Evolutionary conservation across 805 yeast species (phyloP).

Genomic region (Metschnikowia peoriensis): DNA sequence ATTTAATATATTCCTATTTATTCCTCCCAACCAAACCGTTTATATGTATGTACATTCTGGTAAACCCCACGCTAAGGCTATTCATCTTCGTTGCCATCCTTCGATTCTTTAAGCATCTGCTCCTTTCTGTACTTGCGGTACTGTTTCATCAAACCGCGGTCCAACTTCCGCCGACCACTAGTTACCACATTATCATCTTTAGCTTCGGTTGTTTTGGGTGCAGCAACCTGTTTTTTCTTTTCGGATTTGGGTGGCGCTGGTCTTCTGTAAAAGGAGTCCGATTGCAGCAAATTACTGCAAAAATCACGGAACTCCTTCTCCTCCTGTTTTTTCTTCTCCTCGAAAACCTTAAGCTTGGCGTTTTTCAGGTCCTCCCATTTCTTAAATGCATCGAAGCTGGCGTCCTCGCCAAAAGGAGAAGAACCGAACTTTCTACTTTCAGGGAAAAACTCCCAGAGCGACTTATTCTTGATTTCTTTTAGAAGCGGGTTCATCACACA

Average conservation of each 20-base stretch:
- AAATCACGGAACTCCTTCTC: constrained; percentile 24
- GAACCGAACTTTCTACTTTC: constrained; percentile 32
- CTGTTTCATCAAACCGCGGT: constrained; percentile 33
- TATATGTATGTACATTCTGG: neutral
- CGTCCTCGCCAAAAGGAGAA: constrained; percentile 33
- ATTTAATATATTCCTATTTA: constrained; percentile 3
- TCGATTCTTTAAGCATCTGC: constrained; percentile 8
- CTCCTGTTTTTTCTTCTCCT: constrained; percentile 17
- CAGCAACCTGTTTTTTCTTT: neutral
- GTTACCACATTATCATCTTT: constrained; percentile 7
- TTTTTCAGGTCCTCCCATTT: constrained; percentile 33
- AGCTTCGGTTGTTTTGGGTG: neutral
- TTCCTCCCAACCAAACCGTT: constrained; percentile 1
- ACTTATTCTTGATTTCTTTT: constrained; percentile 37
- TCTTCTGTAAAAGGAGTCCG: constrained; percentile 27
- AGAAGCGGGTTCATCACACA: constrained; percentile 34
- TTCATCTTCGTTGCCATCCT: constrained; percentile 14
- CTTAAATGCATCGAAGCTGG: constrained; percentile 29
- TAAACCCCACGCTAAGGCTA: neutral
- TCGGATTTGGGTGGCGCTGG: constrained; percentile 2
- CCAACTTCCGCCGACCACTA: constrained; percentile 33
- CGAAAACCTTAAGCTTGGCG: constrained; percentile 20
- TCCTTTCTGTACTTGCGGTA: constrained; percentile 22
- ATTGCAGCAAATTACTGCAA: constrained; percentile 19
- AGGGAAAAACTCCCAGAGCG: constrained; percentile 40